Percentiles rank a stretch among this genome's conserved stretches.
Conservation (phyloP, 2,329 filamentous ascomycete genomes). For the Cladophialophora bantiana region DNA sequence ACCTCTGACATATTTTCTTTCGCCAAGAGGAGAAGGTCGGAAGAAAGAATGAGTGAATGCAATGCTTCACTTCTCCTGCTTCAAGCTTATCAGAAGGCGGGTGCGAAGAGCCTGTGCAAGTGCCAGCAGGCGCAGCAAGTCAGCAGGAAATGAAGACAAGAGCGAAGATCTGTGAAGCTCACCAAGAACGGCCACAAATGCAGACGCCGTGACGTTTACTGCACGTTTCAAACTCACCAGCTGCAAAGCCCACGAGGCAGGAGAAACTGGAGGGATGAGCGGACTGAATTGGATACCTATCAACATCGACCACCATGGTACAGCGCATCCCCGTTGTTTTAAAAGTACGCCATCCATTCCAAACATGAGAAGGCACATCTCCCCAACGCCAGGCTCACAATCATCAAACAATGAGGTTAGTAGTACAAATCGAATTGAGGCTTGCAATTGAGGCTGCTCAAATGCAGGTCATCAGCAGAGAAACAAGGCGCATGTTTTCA, state of each 20-base stretch:
- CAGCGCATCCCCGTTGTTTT: conserved; percentile 10
- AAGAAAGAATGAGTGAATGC: neutral
- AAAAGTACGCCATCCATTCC: neutral
- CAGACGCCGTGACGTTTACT: neutral
- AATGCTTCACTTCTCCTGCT: neutral
- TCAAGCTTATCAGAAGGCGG: too few relatives aligned
- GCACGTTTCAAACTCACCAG: neutral
- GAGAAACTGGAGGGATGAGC: neutral
- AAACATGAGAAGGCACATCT: neutral
- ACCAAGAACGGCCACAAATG: neutral
- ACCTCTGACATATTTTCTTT: conserved; percentile 4
- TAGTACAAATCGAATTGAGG: conserved; percentile 25
- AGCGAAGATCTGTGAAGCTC: neutral
- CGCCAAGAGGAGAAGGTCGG: neutral
- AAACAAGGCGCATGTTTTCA: conserved; percentile 47
- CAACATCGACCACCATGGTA: conserved; percentile 11
- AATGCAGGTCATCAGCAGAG: conserved; percentile 16
- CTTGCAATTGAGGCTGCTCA: conserved; percentile 33
- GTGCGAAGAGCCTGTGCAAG: neutral
- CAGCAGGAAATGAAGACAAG: neutral
- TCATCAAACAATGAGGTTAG: conserved; percentile 22
- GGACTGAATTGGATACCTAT: conserved; percentile 10
- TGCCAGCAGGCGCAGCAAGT: neutral
- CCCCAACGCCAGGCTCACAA: conserved; percentile 37
- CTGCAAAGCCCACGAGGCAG: neutral